A percentile compares a stretch with the other conserved stretches of the same genome.
Evolutionary conservation across 225 moss, liverwort and hornwort genomes (phyloP).

Genomic region (Asterella californica): DNA sequence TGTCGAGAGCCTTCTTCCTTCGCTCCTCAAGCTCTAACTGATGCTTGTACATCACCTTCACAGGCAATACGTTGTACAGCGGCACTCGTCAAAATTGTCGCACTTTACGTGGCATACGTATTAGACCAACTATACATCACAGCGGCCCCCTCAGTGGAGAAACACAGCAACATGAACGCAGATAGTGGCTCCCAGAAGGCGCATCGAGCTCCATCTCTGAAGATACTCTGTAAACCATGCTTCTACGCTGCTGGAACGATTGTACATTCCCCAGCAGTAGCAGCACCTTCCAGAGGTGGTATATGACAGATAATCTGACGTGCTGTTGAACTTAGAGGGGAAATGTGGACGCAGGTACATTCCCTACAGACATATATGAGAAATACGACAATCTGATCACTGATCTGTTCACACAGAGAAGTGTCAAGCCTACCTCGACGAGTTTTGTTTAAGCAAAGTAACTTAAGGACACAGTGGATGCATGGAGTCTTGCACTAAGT

Average conservation of each 20-base stretch:
- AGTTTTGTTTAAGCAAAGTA: background rate
- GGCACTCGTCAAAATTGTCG: background rate
- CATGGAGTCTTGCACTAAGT: background rate
- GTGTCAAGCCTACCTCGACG: background rate
- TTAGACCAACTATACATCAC: background rate
- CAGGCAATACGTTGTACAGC: background rate
- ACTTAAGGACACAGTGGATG: background rate
- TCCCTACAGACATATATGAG: constrained; percentile 1
- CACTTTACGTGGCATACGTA: background rate
- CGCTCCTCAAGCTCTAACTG: constrained; percentile 81
- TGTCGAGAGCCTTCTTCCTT: constrained; percentile 95
- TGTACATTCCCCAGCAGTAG: background rate
- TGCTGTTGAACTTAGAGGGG: background rate
- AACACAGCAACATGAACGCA: background rate
- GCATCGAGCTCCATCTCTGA: background rate
- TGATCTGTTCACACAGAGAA: background rate
- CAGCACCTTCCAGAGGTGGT: background rate
- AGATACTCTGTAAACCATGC: background rate
- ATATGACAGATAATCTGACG: background rate
- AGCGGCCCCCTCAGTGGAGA: background rate
- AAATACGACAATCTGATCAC: background rate
- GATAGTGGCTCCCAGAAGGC: background rate
- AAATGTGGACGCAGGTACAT: background rate
- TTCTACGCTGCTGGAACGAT: background rate
- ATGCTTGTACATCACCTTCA: constrained; percentile 87